A percentile compares a stretch with the other conserved stretches of the same genome.
phyloP scores from a whole-genome alignment of 768 basidiomycete genomes.

The Tephrocybe sp. region DNA sequence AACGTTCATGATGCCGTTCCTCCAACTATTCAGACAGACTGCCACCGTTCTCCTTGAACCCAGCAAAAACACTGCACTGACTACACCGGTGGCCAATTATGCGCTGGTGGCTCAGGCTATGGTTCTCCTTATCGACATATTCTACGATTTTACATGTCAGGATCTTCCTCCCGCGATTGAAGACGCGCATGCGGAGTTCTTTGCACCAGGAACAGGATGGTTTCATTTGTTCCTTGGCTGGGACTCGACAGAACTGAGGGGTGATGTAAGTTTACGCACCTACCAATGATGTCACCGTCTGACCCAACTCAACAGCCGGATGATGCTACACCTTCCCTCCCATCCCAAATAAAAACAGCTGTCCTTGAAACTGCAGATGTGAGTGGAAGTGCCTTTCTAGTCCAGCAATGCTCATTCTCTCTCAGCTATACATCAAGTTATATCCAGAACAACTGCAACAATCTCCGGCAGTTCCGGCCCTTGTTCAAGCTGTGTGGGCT shows the following conservation, averaged over 20 bases:
- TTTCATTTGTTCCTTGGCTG: slow-evolving; percentile 81
- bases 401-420: neutral
- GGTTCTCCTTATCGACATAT: slow-evolving; percentile 80
- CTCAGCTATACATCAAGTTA: slow-evolving; percentile 74
- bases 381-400: neutral
- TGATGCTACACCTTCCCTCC: slow-evolving; percentile 77
- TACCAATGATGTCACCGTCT: slow-evolving; percentile 7
- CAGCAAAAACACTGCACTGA: slow-evolving; percentile 30
- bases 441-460: slow-evolving; percentile 76
- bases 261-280: slow-evolving; percentile 53
- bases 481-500: slow-evolving; percentile 89
- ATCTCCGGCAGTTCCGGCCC: slow-evolving; percentile 59
- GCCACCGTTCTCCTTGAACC: slow-evolving; percentile 44
- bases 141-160: slow-evolving; percentile 92
- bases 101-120: slow-evolving; percentile 67
- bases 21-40: slow-evolving; percentile 75
- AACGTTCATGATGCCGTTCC: slow-evolving; percentile 82
- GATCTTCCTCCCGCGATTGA: slow-evolving; percentile 95
- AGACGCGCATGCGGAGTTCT: slow-evolving; percentile 81
- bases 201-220: slow-evolving; percentile 63
- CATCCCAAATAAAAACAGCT: slow-evolving; percentile 85
- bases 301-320: slow-evolving; percentile 53
- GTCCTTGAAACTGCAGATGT: slow-evolving; percentile 93
- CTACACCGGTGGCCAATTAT: slow-evolving; percentile 37
- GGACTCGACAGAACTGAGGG: slow-evolving; percentile 66